phyloP scores from a whole-genome alignment of 2,329 filamentous ascomycete genomes.

The Coniochaeta pulveracea region DNA sequence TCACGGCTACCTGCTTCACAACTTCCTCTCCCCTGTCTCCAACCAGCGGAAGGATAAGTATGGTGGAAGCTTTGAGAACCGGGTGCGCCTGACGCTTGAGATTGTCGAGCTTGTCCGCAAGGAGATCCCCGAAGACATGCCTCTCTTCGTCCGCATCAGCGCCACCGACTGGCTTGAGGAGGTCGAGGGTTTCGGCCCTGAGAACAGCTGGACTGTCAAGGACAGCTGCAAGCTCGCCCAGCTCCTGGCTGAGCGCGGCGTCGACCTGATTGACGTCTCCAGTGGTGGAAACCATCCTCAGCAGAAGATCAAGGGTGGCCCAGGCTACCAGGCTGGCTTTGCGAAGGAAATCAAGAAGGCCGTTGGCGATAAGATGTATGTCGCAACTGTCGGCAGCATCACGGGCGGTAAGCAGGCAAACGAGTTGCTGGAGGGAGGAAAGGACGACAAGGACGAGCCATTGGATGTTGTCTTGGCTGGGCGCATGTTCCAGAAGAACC shows the following conservation, averaged over 20 bases:
- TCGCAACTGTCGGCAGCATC: slow-evolving; percentile 38
- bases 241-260: slow-evolving; percentile 51
- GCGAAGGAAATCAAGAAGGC: slow-evolving; percentile 60
- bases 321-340: slow-evolving; percentile 61
- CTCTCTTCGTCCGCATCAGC: slow-evolving; percentile 62
- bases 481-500: slow-evolving; percentile 47
- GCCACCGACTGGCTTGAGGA: slow-evolving; percentile 67
- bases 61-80: slow-evolving; percentile 62
- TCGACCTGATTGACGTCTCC: slow-evolving; percentile 67
- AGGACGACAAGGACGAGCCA: slow-evolving; percentile 16
- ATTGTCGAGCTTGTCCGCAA: slow-evolving; percentile 50
- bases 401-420: slow-evolving; percentile 31
- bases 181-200: slow-evolving; percentile 35
- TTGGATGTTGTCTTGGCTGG: slow-evolving; percentile 39
- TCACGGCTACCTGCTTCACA: slow-evolving; percentile 65
- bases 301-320: slow-evolving; percentile 45
- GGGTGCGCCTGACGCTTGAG: slow-evolving; percentile 56
- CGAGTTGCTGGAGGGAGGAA: slow-evolving; percentile 26
- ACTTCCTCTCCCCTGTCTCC: slow-evolving; percentile 57
- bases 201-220: slow-evolving; percentile 57
- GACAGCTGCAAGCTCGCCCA: slow-evolving; percentile 53
- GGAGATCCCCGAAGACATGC: slow-evolving; percentile 55
- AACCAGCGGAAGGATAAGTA: slow-evolving; percentile 61
- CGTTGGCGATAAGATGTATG: slow-evolving; percentile 46
- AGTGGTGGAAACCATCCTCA: slow-evolving; percentile 51